Percentiles rank a stretch among this genome's conserved stretches.
Conservation (phyloP, 1,284 basidiomycete species). For the Cystobasidium slooffiae region DNA sequence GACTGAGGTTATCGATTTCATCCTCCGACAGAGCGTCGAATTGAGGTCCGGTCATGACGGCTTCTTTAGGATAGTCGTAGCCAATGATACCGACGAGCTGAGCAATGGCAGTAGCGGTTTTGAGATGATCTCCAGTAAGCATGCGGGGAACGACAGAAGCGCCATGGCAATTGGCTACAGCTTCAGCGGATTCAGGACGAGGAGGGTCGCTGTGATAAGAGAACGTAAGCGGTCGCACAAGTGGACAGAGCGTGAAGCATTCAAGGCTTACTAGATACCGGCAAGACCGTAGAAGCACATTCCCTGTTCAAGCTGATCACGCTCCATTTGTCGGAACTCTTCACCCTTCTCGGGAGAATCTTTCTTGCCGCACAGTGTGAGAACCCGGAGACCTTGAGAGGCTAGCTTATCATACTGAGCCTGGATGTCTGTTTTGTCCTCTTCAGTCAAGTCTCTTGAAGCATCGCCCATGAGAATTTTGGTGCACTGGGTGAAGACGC, state of each 20-base stretch:
- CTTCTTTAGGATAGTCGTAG: constrained; percentile 55
- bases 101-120: constrained; percentile 58
- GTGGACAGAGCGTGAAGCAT: not conserved
- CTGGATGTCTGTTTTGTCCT: constrained; percentile 60
- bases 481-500: constrained; percentile 64
- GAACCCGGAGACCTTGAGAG: constrained; percentile 64
- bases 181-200: constrained; percentile 67
- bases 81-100: constrained; percentile 63
- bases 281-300: constrained; percentile 68
- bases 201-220: constrained; percentile 64
- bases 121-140: constrained; percentile 62
- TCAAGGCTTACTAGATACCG: constrained; percentile 62
- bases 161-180: constrained; percentile 67
- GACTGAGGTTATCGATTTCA: constrained; percentile 64
- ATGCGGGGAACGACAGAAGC: constrained; percentile 72
- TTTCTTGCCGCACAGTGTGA: constrained; percentile 58
- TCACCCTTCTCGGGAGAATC: constrained; percentile 37
- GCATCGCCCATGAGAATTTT: constrained; percentile 56
- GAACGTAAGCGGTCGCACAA: constrained; percentile 3
- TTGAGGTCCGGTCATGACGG: constrained; percentile 60
- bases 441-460: constrained; percentile 54
- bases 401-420: constrained; percentile 65
- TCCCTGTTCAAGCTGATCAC: constrained; percentile 65
- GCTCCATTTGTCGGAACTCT: constrained; percentile 54
- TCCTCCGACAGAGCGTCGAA: constrained; percentile 69